Evolutionary conservation across 495 filamentous ascomycete species (phyloP), one percentile per base, ranked within the genome.

Genomic region (Neurospora sp.): DNA sequence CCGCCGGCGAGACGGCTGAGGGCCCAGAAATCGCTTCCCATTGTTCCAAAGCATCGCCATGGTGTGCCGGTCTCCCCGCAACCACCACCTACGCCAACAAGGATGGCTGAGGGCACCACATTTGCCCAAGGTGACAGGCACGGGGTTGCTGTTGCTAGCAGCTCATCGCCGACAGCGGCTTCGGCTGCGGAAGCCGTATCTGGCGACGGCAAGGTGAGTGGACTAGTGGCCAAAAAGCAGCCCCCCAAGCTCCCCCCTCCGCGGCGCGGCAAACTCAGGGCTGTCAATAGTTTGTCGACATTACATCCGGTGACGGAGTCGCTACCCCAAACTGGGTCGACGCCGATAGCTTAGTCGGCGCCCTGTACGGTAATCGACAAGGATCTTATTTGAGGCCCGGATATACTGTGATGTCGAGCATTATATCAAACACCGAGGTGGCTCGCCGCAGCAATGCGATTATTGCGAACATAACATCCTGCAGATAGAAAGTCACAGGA

Each of bases 221-320:
- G 77, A 16, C 74, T 54, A 27, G 77, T 73, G 70, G 75, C 70
- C 35, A 89, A 88, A 77, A 88, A 85, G 76, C 70, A 82, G n/a
- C 87, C 87, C 18, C 87, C 87, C 0, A 87, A 88, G 75, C 81
- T 86, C 5, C 87, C 87, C 10, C 85, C 85, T 1, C 87, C 87
- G 31, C 78, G 87, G 73, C 83, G 87, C 18, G 79, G 37, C 35
- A 70, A 70, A 70, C 69, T 70, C 14, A 66, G 54, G 54, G 54
- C 54, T 66, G 54, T 66, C 54, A 66, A 66, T 35, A 66, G 54
- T 35, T 16, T 66, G 54, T 66, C 54, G 27, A 66, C 54, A 66
- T 66, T 66, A 66, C 54, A 66, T 37, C 27, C 23, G 27, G 42
- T 70, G 37, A 40, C 38, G 8, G 76, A 78, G 20, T 23, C 59